Base-by-base conservation (phyloP, 2,329 filamentous ascomycete genomes). In the Cladosporium sp. region DNA sequence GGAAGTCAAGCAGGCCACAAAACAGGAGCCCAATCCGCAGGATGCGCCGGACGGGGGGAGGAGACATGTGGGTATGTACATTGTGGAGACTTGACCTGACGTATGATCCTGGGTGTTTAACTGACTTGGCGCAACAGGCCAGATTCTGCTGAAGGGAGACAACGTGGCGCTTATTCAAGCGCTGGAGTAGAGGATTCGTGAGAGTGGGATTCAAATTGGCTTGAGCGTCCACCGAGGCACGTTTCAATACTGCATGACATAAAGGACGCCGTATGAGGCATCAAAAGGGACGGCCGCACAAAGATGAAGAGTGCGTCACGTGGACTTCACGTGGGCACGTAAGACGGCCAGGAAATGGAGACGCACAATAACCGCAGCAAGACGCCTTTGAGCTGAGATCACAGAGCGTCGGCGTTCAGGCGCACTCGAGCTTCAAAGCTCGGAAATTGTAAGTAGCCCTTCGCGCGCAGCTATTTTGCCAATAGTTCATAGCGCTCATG, bases 61-160 rank as follows among this genome's bases (percentile, higher is more conserved):
- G 69, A 84, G 88, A 71, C 77, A 83, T 41, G 71, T 96, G 49
- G 92, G 91, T 95, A 79, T 57, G 79, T 48, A 58, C 22, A 33
- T 19, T 28, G 40, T 16, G 10, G 22, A 7, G 22, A 7, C 22
- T 2, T 28, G 22, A 28, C 7, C 22, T 28, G 22, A 28, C 22
- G 22, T 7, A 28, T 28, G 22, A 28, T 28, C 3, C 3, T 28
- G 22, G 22, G 7, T 28, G 22, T 28, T 28, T 28, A 3, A 28
- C 22, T 28, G 22, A 28, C 22, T 28, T 28, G 4, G 7, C 22
- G 7, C 22, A 4, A 28, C 60, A 90, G 87, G 87, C 55, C 89
- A 91, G 73, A 91, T 95, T 58, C 73, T 95, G 59, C 79, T 95
- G 60, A 93, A 93, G 74, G 88, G 88, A 62, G 89, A 93, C 74